Evolutionary conservation across 2,329 filamentous ascomycete genomes (phyloP).

Genomic region (Pseudonectria buxi): DNA sequence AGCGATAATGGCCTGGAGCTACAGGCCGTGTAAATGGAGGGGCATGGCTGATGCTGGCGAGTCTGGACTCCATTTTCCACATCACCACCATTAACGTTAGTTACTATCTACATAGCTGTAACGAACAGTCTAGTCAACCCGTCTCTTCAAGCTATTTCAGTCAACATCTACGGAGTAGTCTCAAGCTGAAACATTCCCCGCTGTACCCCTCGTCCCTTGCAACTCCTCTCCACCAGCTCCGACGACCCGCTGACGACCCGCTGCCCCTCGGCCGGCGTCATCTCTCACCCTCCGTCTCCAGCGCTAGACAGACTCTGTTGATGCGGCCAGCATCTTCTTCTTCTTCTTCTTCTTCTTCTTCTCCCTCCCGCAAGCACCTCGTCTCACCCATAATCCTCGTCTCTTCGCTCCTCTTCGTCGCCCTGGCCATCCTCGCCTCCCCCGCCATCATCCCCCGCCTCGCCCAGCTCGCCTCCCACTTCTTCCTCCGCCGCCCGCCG

Average conservation of each 20-base stretch:
- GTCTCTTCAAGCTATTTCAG: too few relatives aligned
- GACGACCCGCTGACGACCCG: slow-evolving; percentile 20
- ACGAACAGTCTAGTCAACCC: too few relatives aligned
- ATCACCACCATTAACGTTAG: too few relatives aligned
- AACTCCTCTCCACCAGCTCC: slow-evolving; percentile 1
- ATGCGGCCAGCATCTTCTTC: background rate
- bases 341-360: too few relatives aligned
- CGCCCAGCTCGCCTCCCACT: slow-evolving; percentile 14
- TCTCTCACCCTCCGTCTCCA: background rate
- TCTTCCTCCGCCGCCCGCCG: slow-evolving; percentile 19
- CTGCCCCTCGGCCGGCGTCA: background rate
- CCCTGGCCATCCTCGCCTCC: slow-evolving; percentile 22
- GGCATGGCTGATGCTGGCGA: slow-evolving; percentile 1
- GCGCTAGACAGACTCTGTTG: too few relatives aligned
- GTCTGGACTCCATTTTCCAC: too few relatives aligned
- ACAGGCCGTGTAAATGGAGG: slow-evolving; percentile 6
- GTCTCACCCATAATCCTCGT: slow-evolving; percentile 5
- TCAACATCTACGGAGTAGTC: too few relatives aligned
- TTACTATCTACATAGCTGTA: too few relatives aligned
- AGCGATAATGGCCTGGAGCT: too few relatives aligned
- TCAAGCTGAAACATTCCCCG: too few relatives aligned
- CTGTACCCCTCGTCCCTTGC: slow-evolving; percentile 5
- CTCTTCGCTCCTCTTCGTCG: slow-evolving; percentile 18
- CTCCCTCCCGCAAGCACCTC: slow-evolving; percentile 4
- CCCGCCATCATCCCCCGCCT: slow-evolving; percentile 21